Evolutionary conservation across 2,329 filamentous ascomycete species (phyloP).

Genomic region (Metarhizium album): DNA sequence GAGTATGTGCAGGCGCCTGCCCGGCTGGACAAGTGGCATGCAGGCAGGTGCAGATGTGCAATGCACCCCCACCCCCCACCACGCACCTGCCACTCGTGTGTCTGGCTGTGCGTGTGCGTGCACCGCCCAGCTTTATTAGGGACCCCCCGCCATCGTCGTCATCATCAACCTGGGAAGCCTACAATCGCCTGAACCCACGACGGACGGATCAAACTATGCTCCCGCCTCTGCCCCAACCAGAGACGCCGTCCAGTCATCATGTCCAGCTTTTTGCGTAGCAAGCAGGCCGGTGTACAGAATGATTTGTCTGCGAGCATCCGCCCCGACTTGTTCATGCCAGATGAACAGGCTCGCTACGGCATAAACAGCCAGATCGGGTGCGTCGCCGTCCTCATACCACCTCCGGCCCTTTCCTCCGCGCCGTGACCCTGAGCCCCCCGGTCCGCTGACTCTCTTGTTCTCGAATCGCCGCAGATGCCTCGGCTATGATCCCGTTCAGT

Average conservation of each 20-base stretch:
- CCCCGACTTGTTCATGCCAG: conserved; percentile 67
- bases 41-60: no score
- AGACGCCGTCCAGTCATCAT: conserved; percentile 34
- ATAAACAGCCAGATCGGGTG: conserved; percentile 67
- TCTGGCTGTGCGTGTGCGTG: no score
- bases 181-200: no score
- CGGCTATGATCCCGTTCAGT: conserved; percentile 89
- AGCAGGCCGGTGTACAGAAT: conserved; percentile 85
- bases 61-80: no score
- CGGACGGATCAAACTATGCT: background rate
- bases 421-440: conserved; percentile 1
- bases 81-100: no score
- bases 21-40: no score
- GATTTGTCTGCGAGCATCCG: conserved; percentile 78
- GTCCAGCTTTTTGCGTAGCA: conserved; percentile 80
- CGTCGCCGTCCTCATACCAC: conserved; percentile 4
- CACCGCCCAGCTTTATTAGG: no score
- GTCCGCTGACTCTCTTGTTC: background rate
- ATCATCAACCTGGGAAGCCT: no score
- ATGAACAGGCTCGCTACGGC: conserved; percentile 75
- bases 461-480: conserved; percentile 47
- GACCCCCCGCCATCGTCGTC: no score
- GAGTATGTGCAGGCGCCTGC: no score
- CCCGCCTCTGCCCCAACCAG: background rate
- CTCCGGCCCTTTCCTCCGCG: background rate